These are phyloP conservation scores for Anthostomella pinea DNA, from an alignment of 2,329 filamentous ascomycete species.

Conservation along the genomic window DNA sequence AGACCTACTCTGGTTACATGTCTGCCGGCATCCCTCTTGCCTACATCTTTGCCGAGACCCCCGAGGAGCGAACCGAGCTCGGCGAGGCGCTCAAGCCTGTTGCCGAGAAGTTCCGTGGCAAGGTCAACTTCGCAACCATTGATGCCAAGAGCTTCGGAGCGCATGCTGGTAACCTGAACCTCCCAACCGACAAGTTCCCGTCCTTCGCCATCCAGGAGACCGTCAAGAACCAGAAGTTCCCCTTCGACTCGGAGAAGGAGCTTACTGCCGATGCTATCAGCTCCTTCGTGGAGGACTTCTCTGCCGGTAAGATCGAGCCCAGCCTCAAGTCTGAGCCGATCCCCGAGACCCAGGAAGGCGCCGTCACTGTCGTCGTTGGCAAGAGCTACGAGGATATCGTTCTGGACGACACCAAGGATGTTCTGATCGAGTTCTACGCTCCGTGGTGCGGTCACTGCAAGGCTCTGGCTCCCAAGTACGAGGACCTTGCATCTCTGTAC, in stretches of 20 bases:
- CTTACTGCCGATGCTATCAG: slow-evolving; percentile 70
- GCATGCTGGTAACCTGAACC: slow-evolving; percentile 95
- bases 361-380: slow-evolving; percentile 85
- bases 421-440: slow-evolving; percentile 96
- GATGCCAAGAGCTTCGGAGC: slow-evolving; percentile 92
- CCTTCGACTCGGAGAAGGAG: slow-evolving; percentile 80
- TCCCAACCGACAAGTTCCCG: slow-evolving; percentile 92
- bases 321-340: slow-evolving; percentile 98
- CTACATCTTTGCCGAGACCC: slow-evolving; percentile 94
- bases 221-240: slow-evolving; percentile 95
- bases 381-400: slow-evolving; percentile 92
- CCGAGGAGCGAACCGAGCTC: slow-evolving; percentile 82
- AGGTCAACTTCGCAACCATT: slow-evolving; percentile 96
- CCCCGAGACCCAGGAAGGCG: slow-evolving; percentile 87
- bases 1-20: slow-evolving; percentile 97
- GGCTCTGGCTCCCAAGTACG: slow-evolving; percentile 93
- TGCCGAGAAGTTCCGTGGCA: slow-evolving; percentile 88
- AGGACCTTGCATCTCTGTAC: slow-evolving; percentile 80
- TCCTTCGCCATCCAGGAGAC: slow-evolving; percentile 97
- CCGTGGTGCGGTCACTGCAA: slow-evolving; percentile 99
- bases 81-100: slow-evolving; percentile 76
- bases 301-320: slow-evolving; percentile 83
- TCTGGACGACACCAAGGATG: slow-evolving; percentile 92
- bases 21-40: slow-evolving; percentile 85
- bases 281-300: slow-evolving; percentile 82